Evolutionary conservation across 805 yeast species (phyloP).

Genomic region (Metschnikowia continentalis): DNA sequence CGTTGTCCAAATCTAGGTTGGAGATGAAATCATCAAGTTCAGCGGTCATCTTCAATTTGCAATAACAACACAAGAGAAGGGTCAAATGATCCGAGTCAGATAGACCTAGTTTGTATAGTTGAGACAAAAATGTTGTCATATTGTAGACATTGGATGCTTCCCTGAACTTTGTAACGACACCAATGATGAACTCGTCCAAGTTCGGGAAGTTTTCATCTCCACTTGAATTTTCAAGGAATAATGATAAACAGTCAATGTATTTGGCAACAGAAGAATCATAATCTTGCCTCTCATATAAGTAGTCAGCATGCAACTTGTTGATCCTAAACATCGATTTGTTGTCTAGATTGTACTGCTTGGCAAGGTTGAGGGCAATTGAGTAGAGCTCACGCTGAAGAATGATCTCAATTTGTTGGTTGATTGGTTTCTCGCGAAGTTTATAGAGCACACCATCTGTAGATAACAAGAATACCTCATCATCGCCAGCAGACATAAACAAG

Average conservation of each 20-base stretch:
- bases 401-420: constrained; percentile 64
- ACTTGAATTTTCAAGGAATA: constrained; percentile 12
- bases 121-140: constrained; percentile 60
- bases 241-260: constrained; percentile 48
- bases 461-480: constrained; percentile 57
- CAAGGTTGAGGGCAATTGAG: constrained; percentile 68
- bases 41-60: constrained; percentile 62
- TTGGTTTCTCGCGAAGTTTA: constrained; percentile 59
- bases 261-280: constrained; percentile 68
- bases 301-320: constrained; percentile 59
- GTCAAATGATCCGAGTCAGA: constrained; percentile 83
- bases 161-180: constrained; percentile 72
- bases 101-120: constrained; percentile 48
- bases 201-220: constrained; percentile 13
- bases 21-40: constrained; percentile 57
- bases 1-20: constrained; percentile 25
- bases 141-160: constrained; percentile 69
- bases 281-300: constrained; percentile 61
- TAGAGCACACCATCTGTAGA: constrained; percentile 75
- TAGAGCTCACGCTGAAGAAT: constrained; percentile 67
- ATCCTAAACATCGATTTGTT: constrained; percentile 27
- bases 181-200: constrained; percentile 46
- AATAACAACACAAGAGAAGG: constrained; percentile 68
- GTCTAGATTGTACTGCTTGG: constrained; percentile 35
- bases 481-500: constrained; percentile 42